Percentiles rank a stretch among this genome's conserved stretches.
These are phyloP conservation scores for Xerocomus potaroensis DNA, from an alignment of 768 basidiomycete species.

Conservation along the genomic window DNA sequence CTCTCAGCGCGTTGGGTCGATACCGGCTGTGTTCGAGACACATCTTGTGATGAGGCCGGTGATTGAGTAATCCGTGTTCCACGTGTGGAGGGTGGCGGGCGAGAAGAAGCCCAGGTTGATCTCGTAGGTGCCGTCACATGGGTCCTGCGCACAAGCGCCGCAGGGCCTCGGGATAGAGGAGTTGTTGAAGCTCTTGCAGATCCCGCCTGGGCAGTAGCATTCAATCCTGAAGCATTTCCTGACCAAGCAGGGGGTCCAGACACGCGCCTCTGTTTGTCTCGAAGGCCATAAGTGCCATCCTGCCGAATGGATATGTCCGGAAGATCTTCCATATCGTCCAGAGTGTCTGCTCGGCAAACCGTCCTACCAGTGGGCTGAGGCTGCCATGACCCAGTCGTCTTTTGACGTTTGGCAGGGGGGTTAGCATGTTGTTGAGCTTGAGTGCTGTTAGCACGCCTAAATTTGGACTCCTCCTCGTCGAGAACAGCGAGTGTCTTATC, in stretches of 20 bases:
- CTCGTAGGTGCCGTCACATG: slow-evolving; percentile 10
- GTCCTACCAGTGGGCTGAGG: slow-evolving; percentile 31
- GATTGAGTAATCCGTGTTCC: slow-evolving; percentile 8
- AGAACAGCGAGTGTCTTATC: slow-evolving; percentile 57
- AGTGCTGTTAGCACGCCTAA: slow-evolving; percentile 19
- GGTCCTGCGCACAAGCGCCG: slow-evolving; percentile 8
- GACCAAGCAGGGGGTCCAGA: slow-evolving; percentile 11
- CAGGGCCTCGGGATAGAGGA: slow-evolving; percentile 13
- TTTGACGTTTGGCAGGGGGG: slow-evolving; percentile 54
- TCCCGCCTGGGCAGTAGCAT: slow-evolving; percentile 5
- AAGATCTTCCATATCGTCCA: slow-evolving; percentile 46
- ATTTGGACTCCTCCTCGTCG: slow-evolving; percentile 51
- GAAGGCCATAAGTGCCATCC: slow-evolving; percentile 54
- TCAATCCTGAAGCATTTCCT: slow-evolving; percentile 9
- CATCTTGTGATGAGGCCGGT: slow-evolving; percentile 19
- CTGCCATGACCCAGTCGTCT: slow-evolving; percentile 44
- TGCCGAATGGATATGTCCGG: slow-evolving; percentile 61
- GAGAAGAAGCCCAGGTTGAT: slow-evolving; percentile 5
- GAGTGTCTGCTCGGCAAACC: slow-evolving; percentile 21
- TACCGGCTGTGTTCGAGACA: slow-evolving; percentile 12
- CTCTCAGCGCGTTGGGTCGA: slow-evolving; percentile 7
- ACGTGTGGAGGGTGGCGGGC: slow-evolving; percentile 15
- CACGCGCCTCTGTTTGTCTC: slow-evolving; percentile 17
- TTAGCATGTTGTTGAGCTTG: slow-evolving; percentile 25
- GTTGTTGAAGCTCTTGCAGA: slow-evolving; percentile 9